Evolutionary conservation across 495 filamentous ascomycete species (phyloP).

Genomic region (Tricharina praecox): DNA sequence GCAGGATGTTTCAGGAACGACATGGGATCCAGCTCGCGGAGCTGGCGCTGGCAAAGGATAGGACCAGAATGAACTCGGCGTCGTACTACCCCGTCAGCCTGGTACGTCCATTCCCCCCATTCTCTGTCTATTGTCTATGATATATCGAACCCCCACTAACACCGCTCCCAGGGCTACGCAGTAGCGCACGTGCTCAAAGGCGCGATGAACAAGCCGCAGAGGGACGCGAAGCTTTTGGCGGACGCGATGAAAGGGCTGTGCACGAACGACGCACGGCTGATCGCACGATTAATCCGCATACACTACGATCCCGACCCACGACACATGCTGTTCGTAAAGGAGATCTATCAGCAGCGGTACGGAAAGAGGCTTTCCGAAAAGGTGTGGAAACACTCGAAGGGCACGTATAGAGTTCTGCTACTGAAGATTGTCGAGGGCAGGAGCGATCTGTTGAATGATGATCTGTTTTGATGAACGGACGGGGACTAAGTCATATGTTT

Average conservation of each 20-base stretch:
- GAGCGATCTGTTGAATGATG: neutral
- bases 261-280: constrained; percentile 13
- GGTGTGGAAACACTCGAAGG: constrained; percentile 12
- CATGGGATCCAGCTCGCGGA: constrained; percentile 18
- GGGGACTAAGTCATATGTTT: no score
- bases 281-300: constrained; percentile 14
- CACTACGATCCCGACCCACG: constrained; percentile 10
- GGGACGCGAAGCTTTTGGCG: constrained; percentile 20
- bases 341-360: constrained; percentile 11
- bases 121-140: neutral
- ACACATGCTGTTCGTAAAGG: constrained; percentile 15
- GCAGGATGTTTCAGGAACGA: constrained; percentile 13
- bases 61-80: constrained; percentile 3
- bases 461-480: neutral
- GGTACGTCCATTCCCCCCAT: constrained; percentile 6
- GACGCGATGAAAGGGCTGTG: constrained; percentile 14
- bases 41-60: constrained; percentile 17
- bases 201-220: constrained; percentile 13
- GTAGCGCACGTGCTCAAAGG: constrained; percentile 9
- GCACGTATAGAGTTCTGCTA: constrained; percentile 16
- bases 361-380: constrained; percentile 12
- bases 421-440: constrained; percentile 11
- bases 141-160: no score
- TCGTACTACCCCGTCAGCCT: constrained; percentile 12
- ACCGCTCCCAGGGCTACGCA: constrained; percentile 15